These are phyloP conservation scores for Linnemannia exigua DNA, from an alignment of 192 early-diverging fungal genomes.

Conservation along the genomic window DNA sequence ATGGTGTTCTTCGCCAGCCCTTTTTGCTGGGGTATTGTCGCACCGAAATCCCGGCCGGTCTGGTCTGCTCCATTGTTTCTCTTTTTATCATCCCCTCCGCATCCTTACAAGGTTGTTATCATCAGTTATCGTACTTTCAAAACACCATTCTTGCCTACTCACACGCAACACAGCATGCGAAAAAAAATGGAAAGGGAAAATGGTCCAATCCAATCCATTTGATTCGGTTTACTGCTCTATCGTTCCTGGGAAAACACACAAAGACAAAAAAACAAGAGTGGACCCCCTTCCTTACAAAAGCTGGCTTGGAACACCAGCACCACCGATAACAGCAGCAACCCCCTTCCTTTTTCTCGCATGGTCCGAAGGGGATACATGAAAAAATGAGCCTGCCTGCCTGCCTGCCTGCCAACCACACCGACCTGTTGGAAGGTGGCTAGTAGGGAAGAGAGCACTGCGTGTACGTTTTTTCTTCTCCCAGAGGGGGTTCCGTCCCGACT, in stretches of 20 bases:
- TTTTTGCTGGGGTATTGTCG: not conserved
- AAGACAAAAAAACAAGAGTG: too few relatives aligned
- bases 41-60: not conserved
- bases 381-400: not conserved
- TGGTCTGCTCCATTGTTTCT: not conserved
- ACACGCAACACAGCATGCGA: not conserved
- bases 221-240: not conserved
- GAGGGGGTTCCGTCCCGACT: not conserved
- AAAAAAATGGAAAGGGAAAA: not conserved
- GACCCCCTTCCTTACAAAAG: too few relatives aligned
- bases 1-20: not conserved
- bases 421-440: not conserved
- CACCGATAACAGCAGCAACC: not conserved
- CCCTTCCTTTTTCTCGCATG: not conserved
- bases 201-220: not conserved
- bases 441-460: not conserved
- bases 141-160: not conserved
- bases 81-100: not conserved
- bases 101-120: too few relatives aligned
- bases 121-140: not conserved
- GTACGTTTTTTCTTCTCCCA: not conserved
- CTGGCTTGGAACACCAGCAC: too few relatives aligned
- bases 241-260: constrained; percentile 6
- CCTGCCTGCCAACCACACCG: not conserved
- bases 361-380: not conserved